Evolutionary conservation across 2,329 filamentous ascomycete genomes (phyloP).

Genomic region (Botrytis galanthina): DNA sequence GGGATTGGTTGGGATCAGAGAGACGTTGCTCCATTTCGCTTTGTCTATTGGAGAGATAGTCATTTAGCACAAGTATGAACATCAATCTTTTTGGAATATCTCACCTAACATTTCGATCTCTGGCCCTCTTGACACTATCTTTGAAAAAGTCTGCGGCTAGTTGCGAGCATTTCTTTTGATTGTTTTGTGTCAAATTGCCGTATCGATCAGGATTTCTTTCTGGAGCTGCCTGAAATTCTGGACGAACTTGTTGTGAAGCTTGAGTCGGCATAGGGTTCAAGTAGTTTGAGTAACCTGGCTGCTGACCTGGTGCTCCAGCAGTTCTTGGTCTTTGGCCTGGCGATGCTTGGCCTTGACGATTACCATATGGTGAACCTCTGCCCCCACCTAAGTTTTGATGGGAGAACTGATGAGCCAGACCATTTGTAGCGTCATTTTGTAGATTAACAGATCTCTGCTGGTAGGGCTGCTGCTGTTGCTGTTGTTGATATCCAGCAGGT

Average conservation of each 20-base stretch:
- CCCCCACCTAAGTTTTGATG: slow-evolving; percentile 87
- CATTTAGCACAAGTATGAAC: slow-evolving; percentile 3
- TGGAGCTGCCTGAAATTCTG: slow-evolving; percentile 74
- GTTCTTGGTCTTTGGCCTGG: slow-evolving; percentile 79
- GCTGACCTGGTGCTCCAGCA: slow-evolving; percentile 66
- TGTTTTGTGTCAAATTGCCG: slow-evolving; percentile 61
- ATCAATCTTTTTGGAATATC: slow-evolving; percentile 28
- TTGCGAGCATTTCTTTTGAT: slow-evolving; percentile 68
- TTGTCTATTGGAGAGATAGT: slow-evolving; percentile 55
- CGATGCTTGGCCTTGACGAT: slow-evolving; percentile 57
- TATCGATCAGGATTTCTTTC: slow-evolving; percentile 85
- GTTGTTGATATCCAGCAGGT: slow-evolving; percentile 46
- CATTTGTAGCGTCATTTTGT: slow-evolving; percentile 82
- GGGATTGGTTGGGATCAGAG: slow-evolving; percentile 70
- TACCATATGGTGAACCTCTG: slow-evolving; percentile 66
- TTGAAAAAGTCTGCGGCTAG: slow-evolving; percentile 92
- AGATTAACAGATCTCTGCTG: slow-evolving; percentile 52
- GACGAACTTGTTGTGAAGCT: slow-evolving; percentile 53
- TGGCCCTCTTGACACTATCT: slow-evolving; percentile 93
- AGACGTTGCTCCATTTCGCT: slow-evolving; percentile 88
- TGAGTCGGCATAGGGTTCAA: slow-evolving; percentile 65
- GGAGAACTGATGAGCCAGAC: slow-evolving; percentile 91
- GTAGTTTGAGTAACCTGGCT: slow-evolving; percentile 61
- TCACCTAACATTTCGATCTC: slow-evolving; percentile 92
- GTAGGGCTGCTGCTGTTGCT: slow-evolving; percentile 50